Base-by-base conservation (phyloP, 345 rosid species). In the Turnera subulata region DNA sequence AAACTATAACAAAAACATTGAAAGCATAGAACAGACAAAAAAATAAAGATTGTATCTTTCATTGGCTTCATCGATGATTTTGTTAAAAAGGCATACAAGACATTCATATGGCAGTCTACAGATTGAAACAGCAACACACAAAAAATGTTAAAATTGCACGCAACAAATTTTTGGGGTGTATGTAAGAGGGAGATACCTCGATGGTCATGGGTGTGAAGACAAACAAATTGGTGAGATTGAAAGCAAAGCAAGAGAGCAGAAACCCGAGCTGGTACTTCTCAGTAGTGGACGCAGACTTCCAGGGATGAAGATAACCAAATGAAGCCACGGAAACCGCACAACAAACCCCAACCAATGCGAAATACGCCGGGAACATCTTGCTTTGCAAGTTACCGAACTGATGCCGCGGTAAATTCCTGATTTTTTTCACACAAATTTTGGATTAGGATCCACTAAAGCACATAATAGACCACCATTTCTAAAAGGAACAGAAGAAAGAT, bases 281-380 rank as follows among this genome's bases (percentile, higher is more conserved):
- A 0, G 65, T 39, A 0, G 76, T 15, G 53, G 88, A 62, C 46
- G 99, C 70, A 32, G 91, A 79, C 74, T 86, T 89, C 96, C 94
- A 93, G 48, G 99, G 99, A 63, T 93, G 97, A 65, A 81, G 37
- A 58, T 93, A 93, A 3, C 88, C 99, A 60, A 89, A 93, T 2
- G 89, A 73, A 11, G 80, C 85, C 32, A 81, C 76, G 0, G 88
- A 76, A 37, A 80, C 66, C 1, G 99, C 91, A 61, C 91, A 83
- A 50, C 97, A 93, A 23, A 77, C 69, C 12, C 89, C 95, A 21
- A 93, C 91, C 62, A 86, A 22, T 9, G 83, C 71, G 72, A 93
- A 93, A 68, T 93, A 93, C 1, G 96, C 99, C 16, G 97, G 99
- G 69, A 93, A 93, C 99, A 93, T 82, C 80, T 87, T 93, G 91